Conservation (phyloP, 495 filamentous ascomycete species). For the Hypoxylon crocopeplum region DNA sequence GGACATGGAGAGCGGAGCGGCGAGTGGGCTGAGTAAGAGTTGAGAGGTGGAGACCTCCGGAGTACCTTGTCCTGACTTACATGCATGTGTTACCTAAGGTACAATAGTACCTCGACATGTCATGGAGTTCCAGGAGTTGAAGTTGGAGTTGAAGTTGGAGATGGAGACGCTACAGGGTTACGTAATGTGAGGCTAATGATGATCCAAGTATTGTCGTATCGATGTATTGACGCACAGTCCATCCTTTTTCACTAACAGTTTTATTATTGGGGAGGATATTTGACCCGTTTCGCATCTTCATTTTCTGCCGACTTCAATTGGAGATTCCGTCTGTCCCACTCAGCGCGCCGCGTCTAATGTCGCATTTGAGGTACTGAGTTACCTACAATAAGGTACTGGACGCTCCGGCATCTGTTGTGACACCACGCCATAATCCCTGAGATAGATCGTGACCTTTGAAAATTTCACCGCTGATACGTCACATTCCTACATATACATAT, state of each 20-base stretch:
- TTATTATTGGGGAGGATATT: conserved; percentile 16
- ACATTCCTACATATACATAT: conserved; percentile 20
- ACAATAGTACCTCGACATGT: too few relatives aligned
- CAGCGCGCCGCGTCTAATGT: not conserved
- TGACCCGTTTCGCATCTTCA: conserved; percentile 32
- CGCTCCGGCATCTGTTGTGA: conserved; percentile 18
- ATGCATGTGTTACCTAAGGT: not conserved
- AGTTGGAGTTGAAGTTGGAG: conserved; percentile 5
- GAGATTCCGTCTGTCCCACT: too few relatives aligned
- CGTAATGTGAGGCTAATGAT: conserved; percentile 31
- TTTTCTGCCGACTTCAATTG: conserved; percentile 35
- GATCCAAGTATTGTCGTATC: too few relatives aligned
- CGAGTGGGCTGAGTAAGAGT: conserved; percentile 29
- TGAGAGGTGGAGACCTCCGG: conserved; percentile 9
- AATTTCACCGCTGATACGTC: conserved; percentile 36
- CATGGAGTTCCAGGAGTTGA: too few relatives aligned
- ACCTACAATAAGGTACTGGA: conserved; percentile 30
- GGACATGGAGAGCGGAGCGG: conserved; percentile 25
- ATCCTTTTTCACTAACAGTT: not conserved
- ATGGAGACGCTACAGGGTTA: conserved; percentile 9
- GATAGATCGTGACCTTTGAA: conserved; percentile 35
- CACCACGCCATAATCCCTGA: conserved; percentile 27
- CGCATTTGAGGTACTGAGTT: conserved; percentile 30
- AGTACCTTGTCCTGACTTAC: conserved; percentile 5
- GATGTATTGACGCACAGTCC: too few relatives aligned